phyloP scores from a whole-genome alignment of 2,329 filamentous ascomycete species.

The Aspergillus pseudotamarii region DNA sequence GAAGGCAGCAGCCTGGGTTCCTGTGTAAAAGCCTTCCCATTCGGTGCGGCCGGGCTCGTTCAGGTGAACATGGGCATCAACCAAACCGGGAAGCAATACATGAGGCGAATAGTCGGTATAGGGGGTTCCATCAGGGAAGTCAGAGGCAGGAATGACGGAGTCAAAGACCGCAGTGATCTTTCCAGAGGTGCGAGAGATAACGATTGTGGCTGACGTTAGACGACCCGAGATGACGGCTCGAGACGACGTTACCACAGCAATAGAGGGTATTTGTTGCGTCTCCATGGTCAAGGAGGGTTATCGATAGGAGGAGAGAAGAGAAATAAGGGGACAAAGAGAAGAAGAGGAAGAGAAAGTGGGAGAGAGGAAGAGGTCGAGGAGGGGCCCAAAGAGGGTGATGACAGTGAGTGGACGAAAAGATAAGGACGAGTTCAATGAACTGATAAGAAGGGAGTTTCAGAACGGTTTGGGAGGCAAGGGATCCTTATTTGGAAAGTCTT shows the following conservation, averaged over 20 bases:
- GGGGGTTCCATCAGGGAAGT: slow-evolving; percentile 70
- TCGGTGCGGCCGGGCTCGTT: slow-evolving; percentile 96
- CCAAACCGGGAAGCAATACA: slow-evolving; percentile 84
- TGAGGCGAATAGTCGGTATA: slow-evolving; percentile 86
- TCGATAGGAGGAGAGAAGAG: slow-evolving; percentile 19
- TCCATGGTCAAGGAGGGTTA: slow-evolving; percentile 20
- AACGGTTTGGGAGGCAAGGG: slow-evolving; percentile 6
- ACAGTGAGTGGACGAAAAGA: slow-evolving; percentile 7
- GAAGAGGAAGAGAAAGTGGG: slow-evolving; percentile 1
- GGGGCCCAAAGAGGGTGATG: not conserved
- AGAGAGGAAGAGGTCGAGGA: slow-evolving; percentile 3
- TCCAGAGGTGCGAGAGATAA: slow-evolving; percentile 75
- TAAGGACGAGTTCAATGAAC: slow-evolving; percentile 6
- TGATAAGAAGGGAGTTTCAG: slow-evolving; percentile 6
- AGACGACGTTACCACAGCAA: slow-evolving; percentile 80
- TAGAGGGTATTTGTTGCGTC: slow-evolving; percentile 42
- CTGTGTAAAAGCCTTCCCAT: slow-evolving; percentile 98
- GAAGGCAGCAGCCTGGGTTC: slow-evolving; percentile 89
- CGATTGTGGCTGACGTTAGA: slow-evolving; percentile 80
- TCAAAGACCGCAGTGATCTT: slow-evolving; percentile 80
- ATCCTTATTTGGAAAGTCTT: not conserved
- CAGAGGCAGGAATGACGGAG: slow-evolving; percentile 70
- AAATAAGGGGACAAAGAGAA: slow-evolving; percentile 13
- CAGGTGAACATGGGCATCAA: slow-evolving; percentile 96
- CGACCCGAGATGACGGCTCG: slow-evolving; percentile 77